Evolutionary conservation across 179 eudicot genomes (phyloP).

Genomic region (Silene noctiflora): DNA sequence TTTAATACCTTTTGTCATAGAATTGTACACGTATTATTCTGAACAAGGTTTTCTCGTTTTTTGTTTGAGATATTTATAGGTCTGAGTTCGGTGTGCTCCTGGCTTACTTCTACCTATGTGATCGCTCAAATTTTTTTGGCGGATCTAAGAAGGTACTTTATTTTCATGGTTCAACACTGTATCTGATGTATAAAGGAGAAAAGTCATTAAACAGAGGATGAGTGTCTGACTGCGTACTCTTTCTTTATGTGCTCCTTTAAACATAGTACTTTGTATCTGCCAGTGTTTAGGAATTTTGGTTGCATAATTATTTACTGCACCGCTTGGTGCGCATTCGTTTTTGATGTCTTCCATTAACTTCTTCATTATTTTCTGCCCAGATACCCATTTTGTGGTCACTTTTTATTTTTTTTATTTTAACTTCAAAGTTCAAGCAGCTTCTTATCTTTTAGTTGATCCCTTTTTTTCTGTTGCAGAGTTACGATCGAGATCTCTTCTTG

Average conservation of each 20-base stretch:
- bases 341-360: neutral
- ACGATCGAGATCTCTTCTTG: constrained; percentile 85
- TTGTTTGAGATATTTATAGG: constrained; percentile 27
- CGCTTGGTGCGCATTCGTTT: neutral
- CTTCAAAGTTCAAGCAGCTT: neutral
- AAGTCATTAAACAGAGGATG: neutral
- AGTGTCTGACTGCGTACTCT: neutral
- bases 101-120: constrained; percentile 41
- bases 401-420: neutral
- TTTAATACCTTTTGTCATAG: neutral
- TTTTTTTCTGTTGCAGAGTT: constrained; percentile 51
- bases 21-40: neutral
- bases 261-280: neutral
- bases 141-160: constrained; percentile 42
- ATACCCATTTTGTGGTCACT: neutral
- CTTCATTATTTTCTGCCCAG: neutral
- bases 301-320: neutral
- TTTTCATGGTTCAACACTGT: constrained; percentile 5
- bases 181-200: constrained; percentile 1
- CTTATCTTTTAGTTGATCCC: constrained; percentile 17
- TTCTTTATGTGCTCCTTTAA: neutral
- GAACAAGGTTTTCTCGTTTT: neutral
- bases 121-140: constrained; percentile 42
- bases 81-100: constrained; percentile 40
- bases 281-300: neutral